Percentiles rank a stretch among this genome's conserved stretches.
Conservation (phyloP, 768 basidiomycete species). For the Gymnopilus dilepis region DNA sequence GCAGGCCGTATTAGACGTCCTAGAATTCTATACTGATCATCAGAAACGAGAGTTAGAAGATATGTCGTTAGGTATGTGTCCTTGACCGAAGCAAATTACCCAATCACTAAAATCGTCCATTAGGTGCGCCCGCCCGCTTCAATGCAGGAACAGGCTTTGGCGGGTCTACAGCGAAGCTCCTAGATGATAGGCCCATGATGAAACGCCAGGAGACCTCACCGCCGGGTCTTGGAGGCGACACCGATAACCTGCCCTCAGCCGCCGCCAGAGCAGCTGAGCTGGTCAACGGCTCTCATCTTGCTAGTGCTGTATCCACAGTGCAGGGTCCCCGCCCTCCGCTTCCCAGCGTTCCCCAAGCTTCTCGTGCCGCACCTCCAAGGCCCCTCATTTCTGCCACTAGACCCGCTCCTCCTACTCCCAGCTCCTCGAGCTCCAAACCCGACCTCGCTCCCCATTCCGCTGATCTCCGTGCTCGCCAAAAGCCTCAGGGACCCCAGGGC, state of each 20-base stretch:
- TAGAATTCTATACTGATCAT: slow-evolving; percentile 98
- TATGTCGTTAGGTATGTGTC: slow-evolving; percentile 37
- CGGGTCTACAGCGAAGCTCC: slow-evolving; percentile 55
- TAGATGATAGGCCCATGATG: slow-evolving; percentile 31
- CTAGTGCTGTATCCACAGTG: slow-evolving; percentile 40
- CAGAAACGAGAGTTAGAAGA: slow-evolving; percentile 92
- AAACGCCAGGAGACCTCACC: slow-evolving; percentile 50
- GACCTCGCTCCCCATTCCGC: slow-evolving; percentile 66
- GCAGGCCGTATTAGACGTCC: slow-evolving; percentile 95
- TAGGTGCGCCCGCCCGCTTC: slow-evolving; percentile 77
- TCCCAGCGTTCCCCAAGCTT: slow-evolving; percentile 32
- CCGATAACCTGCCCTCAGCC: slow-evolving; percentile 47
- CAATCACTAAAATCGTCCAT: slow-evolving; percentile 13
- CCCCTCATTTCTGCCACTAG: slow-evolving; percentile 54
- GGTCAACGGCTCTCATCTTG: slow-evolving; percentile 57
- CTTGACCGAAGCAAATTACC: slow-evolving; percentile 17
- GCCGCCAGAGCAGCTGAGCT: slow-evolving; percentile 67
- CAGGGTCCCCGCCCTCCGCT: slow-evolving; percentile 37
- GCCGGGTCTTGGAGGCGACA: slow-evolving; percentile 46
- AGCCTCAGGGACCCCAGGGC: slow-evolving; percentile 56
- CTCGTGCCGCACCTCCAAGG: slow-evolving; percentile 35
- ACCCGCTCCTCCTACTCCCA: slow-evolving; percentile 72
- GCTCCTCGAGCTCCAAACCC: slow-evolving; percentile 48
- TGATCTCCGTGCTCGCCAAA: slow-evolving; percentile 69
- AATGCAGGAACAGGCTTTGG: slow-evolving; percentile 92